Base-by-base conservation (phyloP, 2,329 filamentous ascomycete species). In the Aaosphaeria arxii region DNA sequence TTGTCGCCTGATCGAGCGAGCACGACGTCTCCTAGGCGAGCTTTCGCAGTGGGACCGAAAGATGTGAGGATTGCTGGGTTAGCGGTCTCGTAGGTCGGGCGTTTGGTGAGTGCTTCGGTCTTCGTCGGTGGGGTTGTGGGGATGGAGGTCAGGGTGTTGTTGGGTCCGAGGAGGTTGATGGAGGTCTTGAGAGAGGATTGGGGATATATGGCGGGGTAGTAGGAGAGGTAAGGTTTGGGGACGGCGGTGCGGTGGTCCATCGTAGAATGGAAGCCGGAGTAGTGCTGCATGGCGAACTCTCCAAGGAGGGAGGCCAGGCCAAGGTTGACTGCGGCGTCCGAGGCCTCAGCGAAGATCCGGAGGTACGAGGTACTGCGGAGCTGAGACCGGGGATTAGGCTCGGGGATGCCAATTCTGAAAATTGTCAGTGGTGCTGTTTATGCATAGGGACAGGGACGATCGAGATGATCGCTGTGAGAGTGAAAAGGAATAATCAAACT, bases 1-100 rank as follows among this genome's bases (percentile, higher is more conserved):
- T 71, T 71, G 46, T 70, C 67, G 6, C 67, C 66, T 4, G 74
- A 74, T 47, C 76, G 61, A 1, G 69, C 74, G 30, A 77, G 70
- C 5, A 64, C 70, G 11, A 77, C 55, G 44, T 75, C 72, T 11
- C 74, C 75, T 0, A 78, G 57, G 2, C 54, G 51, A 42, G 53
- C 59, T 40, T 42, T 49, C 32, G 41, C 54, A 7, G 48, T 68
- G 40, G 44, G 53, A 13, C 50, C 65, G 42, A 63, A 65, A 7
- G 48, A 57, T 1, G 49, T 42, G 0, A 70, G 42, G 9, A 55
- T 45, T 0, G 51, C 42, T 2, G 61, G 76, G 0, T 72, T 73
- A 0, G 70, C 6, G 1, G 63, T 60, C 13, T 67, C 62, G 43
- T 69, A 67, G 46, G 47, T 63, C 13, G 53, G 48, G 6, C 63